Base-by-base conservation (phyloP, 2,329 filamentous ascomycete species). In the Paracorniculantispora psalliotae region DNA sequence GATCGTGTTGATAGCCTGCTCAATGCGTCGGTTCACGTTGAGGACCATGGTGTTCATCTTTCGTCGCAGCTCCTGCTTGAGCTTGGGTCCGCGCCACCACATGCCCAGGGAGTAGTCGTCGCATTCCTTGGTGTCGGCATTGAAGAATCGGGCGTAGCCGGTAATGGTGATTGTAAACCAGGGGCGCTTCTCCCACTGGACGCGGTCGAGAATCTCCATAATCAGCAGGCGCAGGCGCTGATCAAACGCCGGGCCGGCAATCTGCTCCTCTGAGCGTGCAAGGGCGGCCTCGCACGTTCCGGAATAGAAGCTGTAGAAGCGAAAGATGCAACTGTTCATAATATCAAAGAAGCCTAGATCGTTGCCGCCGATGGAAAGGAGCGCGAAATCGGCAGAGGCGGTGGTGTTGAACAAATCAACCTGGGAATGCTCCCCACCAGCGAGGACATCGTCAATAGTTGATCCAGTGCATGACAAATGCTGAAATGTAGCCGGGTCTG, bases 321-420 rank as follows among this genome's bases (percentile, higher is more conserved):
- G 72, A 62, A 80, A 79, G 17, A 80, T 74, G 64, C 78, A 80
- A 25, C 76, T 76, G 63, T 80, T 79, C 66, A 80, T 77, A 21
- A 80, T 75, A 39, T 76, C 73, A 62, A 78, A 80, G 69, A 79
- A 80, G 62, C 76, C 77, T 9, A 80, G 70, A 62, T 80, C 78
- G 65, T 79, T 80, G 17, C 77, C 77, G 49, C 77, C 77, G 33
- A 79, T 70, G n/a, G 76, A 79, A 6, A 80, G 68, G 1, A 78
- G 71, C 3, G 76, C 76, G 61, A 79, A 78, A 64, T 77, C 74
- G 23, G 68, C 64, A 1, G 71, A 72, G 1, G 66, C 61, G 9
- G 73, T 71, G 4, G 66, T 66, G 65, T 77, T 73, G 64, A 79
- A 70, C 15, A 61, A 61, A 61, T 77, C 76, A 57, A 80, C 68